A percentile compares a stretch with the other conserved stretches of the same genome.
These are phyloP conservation scores for Paratinospora sagittata DNA, from an alignment of 164 flowering plant species.

Conservation along the genomic window DNA sequence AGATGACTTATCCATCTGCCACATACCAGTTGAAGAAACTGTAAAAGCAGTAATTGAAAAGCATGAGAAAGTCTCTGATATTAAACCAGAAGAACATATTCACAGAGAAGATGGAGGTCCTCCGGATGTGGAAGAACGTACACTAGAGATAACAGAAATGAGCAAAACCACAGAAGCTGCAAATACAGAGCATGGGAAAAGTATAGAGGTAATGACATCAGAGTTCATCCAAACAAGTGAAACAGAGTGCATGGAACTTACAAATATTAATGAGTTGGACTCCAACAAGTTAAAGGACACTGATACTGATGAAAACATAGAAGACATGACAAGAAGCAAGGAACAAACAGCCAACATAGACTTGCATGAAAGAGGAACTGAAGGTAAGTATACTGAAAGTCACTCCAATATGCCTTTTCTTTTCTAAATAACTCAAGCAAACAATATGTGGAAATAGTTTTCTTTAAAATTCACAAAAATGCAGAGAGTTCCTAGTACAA, in stretches of 20 bases:
- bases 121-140: constrained; percentile 11
- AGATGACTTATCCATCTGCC: constrained; percentile 1
- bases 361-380: constrained; percentile 9
- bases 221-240: constrained; percentile 11
- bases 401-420: not conserved
- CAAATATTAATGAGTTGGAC: not conserved
- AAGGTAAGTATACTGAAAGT: constrained; percentile 12
- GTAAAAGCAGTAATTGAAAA: not conserved
- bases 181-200: constrained; percentile 10
- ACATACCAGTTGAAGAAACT: constrained; percentile 11
- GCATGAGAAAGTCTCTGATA: not conserved
- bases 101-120: constrained; percentile 10
- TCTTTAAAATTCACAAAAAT: not conserved
- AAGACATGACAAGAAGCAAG: constrained; percentile 2
- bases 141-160: constrained; percentile 6
- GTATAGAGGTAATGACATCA: constrained; percentile 6
- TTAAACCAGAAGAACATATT: constrained; percentile 14
- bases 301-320: not conserved
- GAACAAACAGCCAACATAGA: constrained; percentile 8
- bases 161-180: constrained; percentile 2
- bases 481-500: not conserved
- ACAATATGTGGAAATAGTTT: not conserved
- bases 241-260: constrained; percentile 4
- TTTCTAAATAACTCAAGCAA: not conserved
- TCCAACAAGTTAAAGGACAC: constrained; percentile 4